These are phyloP conservation scores for Crotalaria pallida DNA, from an alignment of 306 rosid species.

Conservation along the genomic window DNA sequence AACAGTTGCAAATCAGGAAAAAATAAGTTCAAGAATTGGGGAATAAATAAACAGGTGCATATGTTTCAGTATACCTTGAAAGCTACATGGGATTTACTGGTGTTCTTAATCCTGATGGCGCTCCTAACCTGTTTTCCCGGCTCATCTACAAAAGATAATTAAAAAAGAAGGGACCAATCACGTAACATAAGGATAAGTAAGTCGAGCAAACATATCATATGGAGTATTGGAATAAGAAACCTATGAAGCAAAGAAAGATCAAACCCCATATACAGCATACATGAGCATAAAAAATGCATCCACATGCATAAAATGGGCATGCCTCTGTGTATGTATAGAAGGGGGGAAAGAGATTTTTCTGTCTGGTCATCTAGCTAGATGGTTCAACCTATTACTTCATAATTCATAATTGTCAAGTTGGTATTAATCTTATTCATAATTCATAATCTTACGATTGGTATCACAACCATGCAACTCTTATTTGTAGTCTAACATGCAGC, in stretches of 20 bases:
- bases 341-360: background rate
- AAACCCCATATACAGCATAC: background rate
- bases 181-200: background rate
- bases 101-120: conserved; percentile 87
- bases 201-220: conserved; percentile 1
- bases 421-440: background rate
- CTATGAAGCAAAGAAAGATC: background rate
- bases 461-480: background rate
- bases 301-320: background rate
- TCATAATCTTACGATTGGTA: background rate
- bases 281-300: background rate
- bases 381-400: background rate
- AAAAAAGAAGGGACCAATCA: background rate
- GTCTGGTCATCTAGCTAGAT: background rate
- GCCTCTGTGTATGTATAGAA: background rate
- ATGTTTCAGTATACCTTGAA: conserved; percentile 64
- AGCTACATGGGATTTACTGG: conserved; percentile 85
- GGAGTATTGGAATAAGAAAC: background rate
- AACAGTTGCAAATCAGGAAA: conserved; percentile 1
- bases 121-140: conserved; percentile 96
- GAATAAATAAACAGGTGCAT: background rate
- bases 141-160: conserved; percentile 55
- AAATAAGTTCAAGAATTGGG: background rate
- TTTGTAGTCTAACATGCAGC: background rate
- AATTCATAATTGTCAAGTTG: background rate